These are phyloP conservation scores for Fagopyrum homotropicum DNA, from an alignment of 148 eudicot genomes.

Conservation along the genomic window DNA sequence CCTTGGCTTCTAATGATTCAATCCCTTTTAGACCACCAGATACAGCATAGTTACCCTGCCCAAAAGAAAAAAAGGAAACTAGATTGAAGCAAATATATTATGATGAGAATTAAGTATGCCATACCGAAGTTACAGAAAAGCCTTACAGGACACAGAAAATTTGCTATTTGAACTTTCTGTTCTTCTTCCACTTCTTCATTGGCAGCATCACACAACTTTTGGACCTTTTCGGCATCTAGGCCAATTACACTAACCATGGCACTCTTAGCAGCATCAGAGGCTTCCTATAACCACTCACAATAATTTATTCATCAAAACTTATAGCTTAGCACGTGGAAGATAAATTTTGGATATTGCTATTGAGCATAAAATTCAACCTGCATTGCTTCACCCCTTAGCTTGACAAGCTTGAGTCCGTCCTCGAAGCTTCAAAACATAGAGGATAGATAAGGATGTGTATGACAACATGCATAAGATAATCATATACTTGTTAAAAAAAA, in stretches of 20 bases:
- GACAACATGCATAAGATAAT: background rate
- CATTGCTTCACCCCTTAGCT: constrained; percentile 92
- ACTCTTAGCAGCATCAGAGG: constrained; percentile 81
- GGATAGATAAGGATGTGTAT: background rate
- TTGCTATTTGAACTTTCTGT: constrained; percentile 75
- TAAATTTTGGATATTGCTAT: background rate
- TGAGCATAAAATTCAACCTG: constrained; percentile 38
- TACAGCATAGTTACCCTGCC: constrained; percentile 89
- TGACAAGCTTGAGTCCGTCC: constrained; percentile 95
- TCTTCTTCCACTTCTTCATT: constrained; percentile 82
- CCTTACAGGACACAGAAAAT: constrained; percentile 71
- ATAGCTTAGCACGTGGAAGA: background rate
- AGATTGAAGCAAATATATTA: background rate
- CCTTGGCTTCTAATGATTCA: constrained; percentile 93
- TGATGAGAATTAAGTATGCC: background rate
- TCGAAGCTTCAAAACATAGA: constrained; percentile 52
- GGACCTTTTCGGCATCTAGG: constrained; percentile 77
- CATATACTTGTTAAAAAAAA: background rate
- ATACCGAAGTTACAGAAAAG: background rate
- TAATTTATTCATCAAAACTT: background rate
- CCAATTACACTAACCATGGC: constrained; percentile 88
- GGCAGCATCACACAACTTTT: constrained; percentile 78
- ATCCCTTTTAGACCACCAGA: constrained; percentile 94
- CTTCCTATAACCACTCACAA: constrained; percentile 39
- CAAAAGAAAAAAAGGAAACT: background rate